Base-by-base conservation (phyloP, 2,329 filamentous ascomycete genomes). In the Onygena corvina region DNA sequence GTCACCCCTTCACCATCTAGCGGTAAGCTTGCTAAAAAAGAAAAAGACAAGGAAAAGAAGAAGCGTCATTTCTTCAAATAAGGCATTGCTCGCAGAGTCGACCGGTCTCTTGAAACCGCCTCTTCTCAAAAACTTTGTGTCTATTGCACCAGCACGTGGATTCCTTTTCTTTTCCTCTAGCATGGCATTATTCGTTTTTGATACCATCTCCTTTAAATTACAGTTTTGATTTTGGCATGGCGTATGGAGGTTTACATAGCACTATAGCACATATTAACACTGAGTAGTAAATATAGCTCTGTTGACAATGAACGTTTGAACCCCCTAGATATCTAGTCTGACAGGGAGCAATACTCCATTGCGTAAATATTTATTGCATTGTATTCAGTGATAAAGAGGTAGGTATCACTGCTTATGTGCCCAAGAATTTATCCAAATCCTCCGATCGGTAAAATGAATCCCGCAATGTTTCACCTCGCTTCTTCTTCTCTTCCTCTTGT, bases 371-470 rank as follows among this genome's bases (percentile, higher is more conserved):
- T n/a, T n/a, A n/a, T n/a, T n/a, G n/a, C n/a, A n/a, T n/a, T n/a
- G n/a, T n/a, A n/a, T n/a, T n/a, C n/a, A n/a, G n/a, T n/a, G n/a
- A n/a, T n/a, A n/a, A n/a, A n/a, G n/a, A n/a, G n/a, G n/a, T n/a
- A n/a, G n/a, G n/a, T n/a, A n/a, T n/a, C n/a, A n/a, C n/a, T n/a
- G n/a, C n/a, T n/a, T n/a, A 38, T 20, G 27, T 14, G 2, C 20
- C 14, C 36, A 29, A 29, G 27, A 29, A 29, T 11, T 29, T 29
- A 29, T 88, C 79, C 49, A 93, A 70, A 56, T 90, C 83, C n/a
- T 84, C 76, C 56, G 77, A 81, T 16, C 77, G 75, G 65, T 85
- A 90, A 54, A 94, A 83, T 67, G 85, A 74, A 57, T 79, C 73
- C 55, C 80, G 75, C 52, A 94, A 63, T 58, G 68, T 79, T 52